Conservation (phyloP, 2,329 filamentous ascomycete species). For the Fusarium hainanense region DNA sequence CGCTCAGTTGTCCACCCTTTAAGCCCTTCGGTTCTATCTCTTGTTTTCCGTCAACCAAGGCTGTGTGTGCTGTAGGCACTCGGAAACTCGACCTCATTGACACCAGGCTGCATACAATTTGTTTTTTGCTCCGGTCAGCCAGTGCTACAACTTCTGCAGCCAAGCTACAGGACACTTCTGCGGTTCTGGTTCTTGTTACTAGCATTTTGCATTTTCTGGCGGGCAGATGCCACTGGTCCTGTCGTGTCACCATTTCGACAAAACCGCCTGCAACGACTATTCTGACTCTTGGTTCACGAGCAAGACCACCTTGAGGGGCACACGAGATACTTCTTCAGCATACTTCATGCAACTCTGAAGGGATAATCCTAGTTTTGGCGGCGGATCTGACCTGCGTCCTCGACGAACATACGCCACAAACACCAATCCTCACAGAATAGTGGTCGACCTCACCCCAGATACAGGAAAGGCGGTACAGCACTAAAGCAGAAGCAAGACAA, state of each 20-base stretch:
- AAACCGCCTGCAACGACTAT: slow-evolving; percentile 29
- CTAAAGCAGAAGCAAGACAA: slow-evolving; percentile 31
- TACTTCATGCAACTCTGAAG: slow-evolving; percentile 39
- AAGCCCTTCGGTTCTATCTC: slow-evolving; percentile 40
- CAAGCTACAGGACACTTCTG: slow-evolving; percentile 15
- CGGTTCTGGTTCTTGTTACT: slow-evolving; percentile 12
- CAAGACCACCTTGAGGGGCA: slow-evolving; percentile 35
- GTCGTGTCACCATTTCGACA: slow-evolving; percentile 40
- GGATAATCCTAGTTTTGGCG: slow-evolving; percentile 31
- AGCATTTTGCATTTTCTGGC: slow-evolving; percentile 11
- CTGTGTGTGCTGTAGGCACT: slow-evolving; percentile 33
- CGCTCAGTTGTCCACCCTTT: slow-evolving; percentile 42
- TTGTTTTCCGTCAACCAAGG: slow-evolving; percentile 36
- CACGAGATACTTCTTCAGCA: slow-evolving; percentile 40
- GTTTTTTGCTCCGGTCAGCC: slow-evolving; percentile 21
- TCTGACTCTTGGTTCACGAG: slow-evolving; percentile 27
- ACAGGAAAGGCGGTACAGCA: slow-evolving; percentile 22
- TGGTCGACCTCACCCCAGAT: slow-evolving; percentile 20
- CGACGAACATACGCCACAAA: slow-evolving; percentile 36
- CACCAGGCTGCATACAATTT: slow-evolving; percentile 25
- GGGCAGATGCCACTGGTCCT: slow-evolving; percentile 29
- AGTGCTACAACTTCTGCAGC: slow-evolving; percentile 30
- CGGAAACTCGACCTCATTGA: slow-evolving; percentile 23
- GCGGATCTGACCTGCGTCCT: slow-evolving; percentile 35
- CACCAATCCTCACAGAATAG: slow-evolving; percentile 23